Conservation (phyloP, 2,329 filamentous ascomycete genomes). For the Cladosporium sp. region DNA sequence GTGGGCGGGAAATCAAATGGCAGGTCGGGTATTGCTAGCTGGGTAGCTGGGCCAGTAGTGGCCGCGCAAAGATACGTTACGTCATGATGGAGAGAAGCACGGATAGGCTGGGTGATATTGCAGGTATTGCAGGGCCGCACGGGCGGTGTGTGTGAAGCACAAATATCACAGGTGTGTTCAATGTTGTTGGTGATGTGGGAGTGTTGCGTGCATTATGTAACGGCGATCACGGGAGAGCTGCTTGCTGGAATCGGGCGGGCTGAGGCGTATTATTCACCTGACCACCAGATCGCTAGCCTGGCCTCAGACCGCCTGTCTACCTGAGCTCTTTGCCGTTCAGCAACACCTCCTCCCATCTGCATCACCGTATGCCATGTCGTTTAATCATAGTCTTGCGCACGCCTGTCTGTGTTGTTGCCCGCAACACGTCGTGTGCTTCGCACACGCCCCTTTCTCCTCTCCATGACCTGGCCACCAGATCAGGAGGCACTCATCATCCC, state of each 20-base stretch:
- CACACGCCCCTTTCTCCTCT: not conserved
- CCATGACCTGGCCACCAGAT: not conserved
- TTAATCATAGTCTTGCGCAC: no score
- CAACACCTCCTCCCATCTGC: not conserved
- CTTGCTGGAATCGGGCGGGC: no score
- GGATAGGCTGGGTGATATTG: slow-evolving; percentile 6
- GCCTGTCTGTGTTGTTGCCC: not conserved
- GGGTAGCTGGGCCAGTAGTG: not conserved
- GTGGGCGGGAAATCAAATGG: not conserved
- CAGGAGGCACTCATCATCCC: not conserved
- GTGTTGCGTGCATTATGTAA: no score
- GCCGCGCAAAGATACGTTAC: slow-evolving; percentile 1
- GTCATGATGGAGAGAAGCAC: slow-evolving; percentile 8
- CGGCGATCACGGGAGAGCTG: not conserved
- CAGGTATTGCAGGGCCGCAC: not conserved
- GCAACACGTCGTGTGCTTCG: not conserved
- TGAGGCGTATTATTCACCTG: no score
- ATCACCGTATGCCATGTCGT: not conserved
- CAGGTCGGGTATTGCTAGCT: not conserved
- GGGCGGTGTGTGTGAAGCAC: no score
- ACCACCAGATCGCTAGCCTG: not conserved
- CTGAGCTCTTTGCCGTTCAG: no score
- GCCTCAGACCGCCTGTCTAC: not conserved
- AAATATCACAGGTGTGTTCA: no score
- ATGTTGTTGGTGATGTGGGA: no score